These are phyloP conservation scores for Apiospora malaysiana DNA, from an alignment of 2,329 filamentous ascomycete genomes.

Conservation along the genomic window DNA sequence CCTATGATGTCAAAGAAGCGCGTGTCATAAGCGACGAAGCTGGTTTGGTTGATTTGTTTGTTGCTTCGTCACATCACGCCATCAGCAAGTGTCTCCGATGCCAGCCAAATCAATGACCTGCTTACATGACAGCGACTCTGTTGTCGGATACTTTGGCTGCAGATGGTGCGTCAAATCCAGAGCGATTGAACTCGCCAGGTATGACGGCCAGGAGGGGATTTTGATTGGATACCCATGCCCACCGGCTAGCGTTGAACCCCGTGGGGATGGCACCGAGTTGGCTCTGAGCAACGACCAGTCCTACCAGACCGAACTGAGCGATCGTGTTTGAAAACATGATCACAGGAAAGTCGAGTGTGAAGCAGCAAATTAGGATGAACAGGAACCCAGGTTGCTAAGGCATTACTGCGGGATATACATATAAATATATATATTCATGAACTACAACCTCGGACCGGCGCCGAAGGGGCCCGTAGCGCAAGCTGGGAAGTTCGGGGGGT, in stretches of 20 bases:
- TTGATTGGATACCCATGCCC: conserved; percentile 18
- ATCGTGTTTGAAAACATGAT: not conserved
- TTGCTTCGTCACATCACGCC: not conserved
- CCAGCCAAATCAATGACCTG: not conserved
- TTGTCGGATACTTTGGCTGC: not conserved
- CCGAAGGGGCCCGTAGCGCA: not conserved
- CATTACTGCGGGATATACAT: not conserved
- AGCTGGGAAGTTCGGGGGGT: not conserved
- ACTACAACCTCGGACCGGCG: not conserved
- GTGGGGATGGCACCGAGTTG: conserved; percentile 15
- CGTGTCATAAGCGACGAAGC: conserved; percentile 6
- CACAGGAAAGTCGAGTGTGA: not conserved
- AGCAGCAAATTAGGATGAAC: too few relatives aligned
- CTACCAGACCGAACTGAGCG: not conserved
- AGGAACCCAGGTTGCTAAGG: too few relatives aligned
- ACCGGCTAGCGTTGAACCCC: conserved; percentile 5
- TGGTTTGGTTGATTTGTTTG: conserved; percentile 15
- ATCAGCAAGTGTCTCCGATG: not conserved
- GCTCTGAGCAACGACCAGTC: not conserved
- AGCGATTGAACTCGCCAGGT: conserved; percentile 14
- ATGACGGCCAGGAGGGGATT: conserved; percentile 13
- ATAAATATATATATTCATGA: not conserved
- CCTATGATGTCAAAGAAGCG: conserved; percentile 20
- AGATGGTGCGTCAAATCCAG: conserved; percentile 9
- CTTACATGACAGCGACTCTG: not conserved